Base-by-base conservation (phyloP, 2,329 filamentous ascomycete species). In the Fusarium staphyleae region DNA sequence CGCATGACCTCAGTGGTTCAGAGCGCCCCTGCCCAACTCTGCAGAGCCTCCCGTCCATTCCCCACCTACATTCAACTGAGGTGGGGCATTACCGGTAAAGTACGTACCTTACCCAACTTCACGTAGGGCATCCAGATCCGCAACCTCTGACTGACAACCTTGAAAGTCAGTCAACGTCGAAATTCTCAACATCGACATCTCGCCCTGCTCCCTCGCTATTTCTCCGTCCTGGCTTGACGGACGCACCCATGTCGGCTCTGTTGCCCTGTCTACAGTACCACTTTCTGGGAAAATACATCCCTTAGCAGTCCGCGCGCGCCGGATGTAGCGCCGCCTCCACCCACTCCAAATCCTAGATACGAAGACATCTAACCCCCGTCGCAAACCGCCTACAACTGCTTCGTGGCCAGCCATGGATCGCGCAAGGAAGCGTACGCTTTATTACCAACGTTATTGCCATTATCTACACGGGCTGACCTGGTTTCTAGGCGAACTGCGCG, bases 401-500 rank as follows among this genome's bases (percentile, higher is more conserved):
- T 49, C 62, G 66, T 74, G 73, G 70, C 77, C 74, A 73, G 71
- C 61, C 67, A 87, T 87, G 85, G 83, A 87, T 79, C 84, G 85
- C 76, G 77, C 78, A 75, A 84, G 82, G 71, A 86, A 86, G 78
- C 83, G 85, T 87, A 63, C 65, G 82, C 72, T 35, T 30, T 40
- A 41, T 48, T 39, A 15, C 2, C 36, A 4, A n/a, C 28, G 24
- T 14, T 19, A 22, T 44, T 19, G 29, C 16, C 33, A 30, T 40
- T 34, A 33, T n/a, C 42, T 9, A 4, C 13, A 26, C 18, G 22
- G 44, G 44, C 62, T 68, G 24, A 70, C 57, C 42, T 26, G 45
- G 18, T 45, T 33, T 34, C 5, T 71, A 97, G 92, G 91, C 79
- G 90, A 96, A 80, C 83, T 98, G 77, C 90, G 92, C 80, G 85